A percentile compares a stretch with the other conserved stretches of the same genome.
Conservation (phyloP, 2,329 filamentous ascomycete genomes). For the Lanzia echinophila region DNA sequence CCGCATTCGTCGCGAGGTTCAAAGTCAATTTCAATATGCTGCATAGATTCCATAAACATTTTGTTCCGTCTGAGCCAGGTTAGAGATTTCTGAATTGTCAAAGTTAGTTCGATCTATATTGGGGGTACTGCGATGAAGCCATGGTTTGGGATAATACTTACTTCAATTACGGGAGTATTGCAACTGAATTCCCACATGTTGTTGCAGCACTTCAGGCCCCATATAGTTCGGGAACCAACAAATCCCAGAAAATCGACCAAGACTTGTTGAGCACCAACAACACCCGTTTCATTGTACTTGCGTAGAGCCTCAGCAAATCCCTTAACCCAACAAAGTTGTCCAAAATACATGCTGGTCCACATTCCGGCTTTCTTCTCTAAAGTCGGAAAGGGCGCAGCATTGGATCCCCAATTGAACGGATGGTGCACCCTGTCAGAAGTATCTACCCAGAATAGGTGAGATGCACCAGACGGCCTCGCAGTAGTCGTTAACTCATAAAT, state of each 20-base stretch:
- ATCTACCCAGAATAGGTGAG: not conserved
- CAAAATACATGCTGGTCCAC: fast-evolving
- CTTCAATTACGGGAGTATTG: not conserved
- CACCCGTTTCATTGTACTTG: not conserved
- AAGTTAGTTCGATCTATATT: not conserved
- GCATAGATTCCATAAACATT: not conserved
- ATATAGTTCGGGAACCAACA: not conserved
- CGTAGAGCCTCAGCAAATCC: not conserved
- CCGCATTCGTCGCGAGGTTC: not conserved
- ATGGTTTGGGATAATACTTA: not conserved
- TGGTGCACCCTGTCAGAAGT: not conserved
- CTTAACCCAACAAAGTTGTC: not conserved
- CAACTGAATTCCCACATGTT: not conserved
- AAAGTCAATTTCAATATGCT: not conserved
- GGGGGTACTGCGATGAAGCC: too few relatives aligned
- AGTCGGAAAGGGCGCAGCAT: not conserved
- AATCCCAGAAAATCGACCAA: not conserved
- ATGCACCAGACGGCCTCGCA: not conserved
- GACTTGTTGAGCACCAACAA: not conserved
- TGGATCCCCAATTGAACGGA: fast-evolving
- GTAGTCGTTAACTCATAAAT: not conserved
- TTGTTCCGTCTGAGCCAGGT: not conserved
- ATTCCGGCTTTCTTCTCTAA: not conserved
- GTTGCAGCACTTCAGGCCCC: not conserved
- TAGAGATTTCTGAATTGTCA: not conserved